Evolutionary conservation across 2,329 filamentous ascomycete species (phyloP), one percentile per base, ranked within the genome.

Genomic region (Claviceps purpurea): DNA sequence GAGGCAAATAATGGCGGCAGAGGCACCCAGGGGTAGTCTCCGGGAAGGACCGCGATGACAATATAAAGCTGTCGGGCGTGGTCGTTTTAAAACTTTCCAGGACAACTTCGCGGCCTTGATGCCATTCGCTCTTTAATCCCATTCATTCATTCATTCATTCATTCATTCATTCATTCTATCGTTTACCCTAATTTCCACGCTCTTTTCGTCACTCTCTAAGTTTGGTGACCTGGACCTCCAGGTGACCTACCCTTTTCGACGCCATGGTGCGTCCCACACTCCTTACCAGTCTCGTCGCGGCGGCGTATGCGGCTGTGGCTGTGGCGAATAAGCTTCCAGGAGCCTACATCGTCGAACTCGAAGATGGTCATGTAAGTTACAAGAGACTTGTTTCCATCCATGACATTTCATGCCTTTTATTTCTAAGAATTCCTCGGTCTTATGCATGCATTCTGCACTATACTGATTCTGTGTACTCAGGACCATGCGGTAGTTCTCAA

Each of bases 341-440:
- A 20, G 71, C 71, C 24, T 79, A 73, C 62, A 74, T 79, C 56
- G 68, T 79, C 53, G 75, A 79, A 56, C 74, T 78, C 50, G 71
- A 77, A 46, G 70, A 75, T 20, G 66, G 68, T 7, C 64, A 73
- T 58, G 75, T 77, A 62, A 58, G 52, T 49, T 20, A 16, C 24
- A 41, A 49, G 26, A 39, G 7, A 7, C 10, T 11, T 11, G 10
- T 30, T 10, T 30, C 30, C 3, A 18, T 41, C 16, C 40, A 41
- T 20, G 14, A n/a, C 16, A n/a, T 46, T 34, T 46, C 4, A 4
- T 37, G 16, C 13, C 7, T 20, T 22, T 14, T 3, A 5, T 37
- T 22, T 20, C 43, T 6, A 18, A 30, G 30, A 11, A 2, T n/a
- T 26, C 26, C 7, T 14, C 11, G 14, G 5, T 30, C 34, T 11